Percentiles rank a stretch among this genome's conserved stretches.
phyloP scores from a whole-genome alignment of 2,329 filamentous ascomycete species.

The Didymella pinodella region DNA sequence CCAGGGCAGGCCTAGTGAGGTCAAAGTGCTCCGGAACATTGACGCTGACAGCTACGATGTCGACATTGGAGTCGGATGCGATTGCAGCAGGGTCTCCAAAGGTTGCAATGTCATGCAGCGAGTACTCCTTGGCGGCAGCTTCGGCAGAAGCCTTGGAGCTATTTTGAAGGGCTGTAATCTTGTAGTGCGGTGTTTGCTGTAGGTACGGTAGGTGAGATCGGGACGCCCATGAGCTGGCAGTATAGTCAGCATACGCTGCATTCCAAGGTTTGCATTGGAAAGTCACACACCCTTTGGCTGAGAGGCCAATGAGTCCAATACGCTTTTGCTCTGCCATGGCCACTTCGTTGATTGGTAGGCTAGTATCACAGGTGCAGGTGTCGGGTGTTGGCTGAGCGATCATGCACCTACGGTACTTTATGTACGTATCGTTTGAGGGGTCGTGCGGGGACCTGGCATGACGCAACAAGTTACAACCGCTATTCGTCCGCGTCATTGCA shows the following conservation, averaged over 20 bases:
- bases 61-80: slow-evolving; percentile 57
- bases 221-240: slow-evolving; percentile 48
- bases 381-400: neutral
- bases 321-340: slow-evolving; percentile 30
- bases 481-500: slow-evolving; percentile 4
- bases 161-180: slow-evolving; percentile 61
- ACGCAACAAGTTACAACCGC: neutral
- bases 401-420: neutral
- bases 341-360: neutral
- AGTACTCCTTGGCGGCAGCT: slow-evolving; percentile 50
- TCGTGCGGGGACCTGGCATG: slow-evolving; percentile 4
- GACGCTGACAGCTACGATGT: slow-evolving; percentile 58
- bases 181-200: slow-evolving; percentile 49
- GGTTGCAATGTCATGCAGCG: slow-evolving; percentile 50
- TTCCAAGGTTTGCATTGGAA: neutral
- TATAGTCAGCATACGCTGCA: slow-evolving; percentile 10
- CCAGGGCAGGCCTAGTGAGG: slow-evolving; percentile 54
- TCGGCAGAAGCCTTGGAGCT: slow-evolving; percentile 54
- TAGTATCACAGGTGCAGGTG: neutral
- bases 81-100: slow-evolving; percentile 56
- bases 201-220: slow-evolving; percentile 52
- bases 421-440: neutral
- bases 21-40: slow-evolving; percentile 55
- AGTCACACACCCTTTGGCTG: slow-evolving; percentile 37
- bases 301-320: slow-evolving; percentile 46